phyloP scores from a whole-genome alignment of 2,329 filamentous ascomycete genomes.

The Aspergillus ochraceoroseus region DNA sequence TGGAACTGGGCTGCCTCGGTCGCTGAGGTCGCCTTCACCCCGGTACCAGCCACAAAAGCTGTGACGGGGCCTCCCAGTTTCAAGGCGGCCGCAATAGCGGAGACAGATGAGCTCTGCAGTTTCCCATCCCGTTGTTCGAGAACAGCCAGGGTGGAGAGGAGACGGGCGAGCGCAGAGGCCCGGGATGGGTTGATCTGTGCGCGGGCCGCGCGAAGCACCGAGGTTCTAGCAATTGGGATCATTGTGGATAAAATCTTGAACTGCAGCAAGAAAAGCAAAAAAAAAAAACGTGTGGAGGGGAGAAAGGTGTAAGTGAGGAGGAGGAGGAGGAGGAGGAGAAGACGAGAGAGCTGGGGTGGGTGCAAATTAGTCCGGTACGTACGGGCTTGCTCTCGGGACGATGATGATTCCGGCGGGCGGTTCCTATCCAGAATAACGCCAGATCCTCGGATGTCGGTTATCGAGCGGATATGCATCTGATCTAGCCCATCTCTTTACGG shows the following conservation, averaged over 20 bases:
- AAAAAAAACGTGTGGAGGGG: too few relatives aligned
- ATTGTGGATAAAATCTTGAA: conserved; percentile 23
- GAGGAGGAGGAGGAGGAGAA: too few relatives aligned
- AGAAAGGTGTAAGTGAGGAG: too few relatives aligned
- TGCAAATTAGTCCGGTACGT: too few relatives aligned
- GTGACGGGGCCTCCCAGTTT: conserved; percentile 82
- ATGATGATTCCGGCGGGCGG: conserved; percentile 9
- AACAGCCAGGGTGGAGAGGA: conserved; percentile 83
- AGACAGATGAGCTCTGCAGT: conserved; percentile 74
- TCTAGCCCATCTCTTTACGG: too few relatives aligned
- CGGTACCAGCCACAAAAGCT: conserved; percentile 78
- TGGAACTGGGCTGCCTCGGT: conserved; percentile 82
- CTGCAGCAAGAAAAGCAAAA: too few relatives aligned
- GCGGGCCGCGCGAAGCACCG: conserved; percentile 42
- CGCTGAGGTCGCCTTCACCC: conserved; percentile 65
- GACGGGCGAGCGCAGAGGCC: conserved; percentile 55
- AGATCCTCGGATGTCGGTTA: conserved; percentile 37
- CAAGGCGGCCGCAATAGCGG: conserved; percentile 77
- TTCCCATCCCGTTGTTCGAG: conserved; percentile 90
- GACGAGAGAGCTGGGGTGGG: too few relatives aligned
- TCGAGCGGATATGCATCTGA: conserved; percentile 24
- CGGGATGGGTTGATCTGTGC: conserved; percentile 44
- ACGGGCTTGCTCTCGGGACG: background rate
- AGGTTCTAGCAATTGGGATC: conserved; percentile 37
- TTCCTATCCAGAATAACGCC: too few relatives aligned